Conservation (phyloP, 768 basidiomycete genomes). For the Tubosaeta sp. region DNA sequence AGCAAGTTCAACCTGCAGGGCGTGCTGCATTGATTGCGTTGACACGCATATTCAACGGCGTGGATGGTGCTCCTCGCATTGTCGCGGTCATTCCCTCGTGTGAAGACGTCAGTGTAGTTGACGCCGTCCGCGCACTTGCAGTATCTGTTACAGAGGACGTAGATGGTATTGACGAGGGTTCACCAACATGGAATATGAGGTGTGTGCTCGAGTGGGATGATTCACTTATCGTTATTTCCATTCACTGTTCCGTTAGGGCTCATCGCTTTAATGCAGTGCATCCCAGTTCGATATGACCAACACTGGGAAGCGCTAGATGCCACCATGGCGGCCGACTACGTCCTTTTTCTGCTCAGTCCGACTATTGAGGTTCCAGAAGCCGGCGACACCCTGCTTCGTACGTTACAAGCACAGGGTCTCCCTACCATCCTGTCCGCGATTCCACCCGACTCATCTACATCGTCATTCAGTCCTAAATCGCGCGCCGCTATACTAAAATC, state of each 20-base stretch:
- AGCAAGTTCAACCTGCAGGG: slow-evolving; percentile 75
- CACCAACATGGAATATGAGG: slow-evolving; percentile 59
- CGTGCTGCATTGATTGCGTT: slow-evolving; percentile 62
- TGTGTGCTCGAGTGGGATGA: slow-evolving; percentile 30
- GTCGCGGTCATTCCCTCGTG: slow-evolving; percentile 86
- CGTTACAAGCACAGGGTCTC: slow-evolving; percentile 86
- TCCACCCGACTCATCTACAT: slow-evolving; percentile 44
- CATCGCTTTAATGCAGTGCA: slow-evolving; percentile 92
- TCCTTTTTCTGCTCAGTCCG: slow-evolving; percentile 79
- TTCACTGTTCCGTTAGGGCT: slow-evolving; percentile 44
- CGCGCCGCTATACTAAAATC: slow-evolving; percentile 75
- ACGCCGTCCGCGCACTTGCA: slow-evolving; percentile 54
- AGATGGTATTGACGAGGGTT: slow-evolving; percentile 8
- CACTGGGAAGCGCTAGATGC: slow-evolving; percentile 81
- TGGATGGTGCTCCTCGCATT: slow-evolving; percentile 77
- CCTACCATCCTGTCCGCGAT: slow-evolving; percentile 79
- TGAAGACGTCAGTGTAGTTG: slow-evolving; percentile 52
- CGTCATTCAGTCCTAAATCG: slow-evolving; percentile 54
- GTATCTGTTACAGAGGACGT: slow-evolving; percentile 50
- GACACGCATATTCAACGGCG: slow-evolving; percentile 73
- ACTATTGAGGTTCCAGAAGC: slow-evolving; percentile 75
- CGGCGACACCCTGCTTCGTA: slow-evolving; percentile 85
- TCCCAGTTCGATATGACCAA: slow-evolving; percentile 65
- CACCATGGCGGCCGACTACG: slow-evolving; percentile 86
- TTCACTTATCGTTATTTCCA: not conserved